Evolutionary conservation across 2,329 filamentous ascomycete genomes (phyloP).

Genomic region (Sporothrix brasiliensis): DNA sequence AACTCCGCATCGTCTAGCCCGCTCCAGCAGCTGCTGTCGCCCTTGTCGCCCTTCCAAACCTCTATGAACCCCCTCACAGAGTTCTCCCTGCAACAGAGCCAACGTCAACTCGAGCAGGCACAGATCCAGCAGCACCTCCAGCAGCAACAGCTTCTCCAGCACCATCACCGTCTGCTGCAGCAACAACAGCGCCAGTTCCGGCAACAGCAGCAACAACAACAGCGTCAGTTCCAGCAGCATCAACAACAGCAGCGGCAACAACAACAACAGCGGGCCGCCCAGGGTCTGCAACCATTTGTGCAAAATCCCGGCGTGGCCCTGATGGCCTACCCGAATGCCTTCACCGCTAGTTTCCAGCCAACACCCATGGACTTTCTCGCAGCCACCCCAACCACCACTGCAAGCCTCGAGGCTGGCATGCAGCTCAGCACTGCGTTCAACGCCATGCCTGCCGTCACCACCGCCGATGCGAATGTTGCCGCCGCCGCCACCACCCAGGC

Average conservation of each 20-base stretch:
- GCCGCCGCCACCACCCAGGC: conserved; percentile 49
- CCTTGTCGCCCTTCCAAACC: conserved; percentile 60
- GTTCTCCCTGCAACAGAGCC: conserved; percentile 63
- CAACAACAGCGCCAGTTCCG: conserved; percentile 49
- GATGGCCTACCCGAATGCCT: conserved; percentile 54
- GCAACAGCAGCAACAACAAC: conserved; percentile 39
- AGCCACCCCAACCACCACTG: conserved; percentile 61
- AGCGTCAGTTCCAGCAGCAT: conserved; percentile 50
- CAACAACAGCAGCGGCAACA: conserved; percentile 53
- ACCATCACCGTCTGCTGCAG: conserved; percentile 52
- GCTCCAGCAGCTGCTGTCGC: conserved; percentile 59
- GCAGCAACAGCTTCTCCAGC: conserved; percentile 49
- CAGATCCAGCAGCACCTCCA: conserved; percentile 52
- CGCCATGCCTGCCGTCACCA: conserved; percentile 60
- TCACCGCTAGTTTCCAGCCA: conserved; percentile 56
- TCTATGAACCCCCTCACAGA: conserved; percentile 59
- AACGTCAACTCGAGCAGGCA: conserved; percentile 50
- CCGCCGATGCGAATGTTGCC: conserved; percentile 49
- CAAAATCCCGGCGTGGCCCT: conserved; percentile 56
- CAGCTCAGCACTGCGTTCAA: conserved; percentile 66
- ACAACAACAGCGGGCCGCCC: conserved; percentile 40
- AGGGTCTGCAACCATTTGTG: conserved; percentile 57
- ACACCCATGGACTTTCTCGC: conserved; percentile 64
- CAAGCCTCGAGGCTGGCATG: conserved; percentile 63
- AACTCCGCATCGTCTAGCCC: conserved; percentile 58